These are phyloP conservation scores for Epichloe uncinata DNA, from an alignment of 2,329 filamentous ascomycete species.

Conservation along the genomic window DNA sequence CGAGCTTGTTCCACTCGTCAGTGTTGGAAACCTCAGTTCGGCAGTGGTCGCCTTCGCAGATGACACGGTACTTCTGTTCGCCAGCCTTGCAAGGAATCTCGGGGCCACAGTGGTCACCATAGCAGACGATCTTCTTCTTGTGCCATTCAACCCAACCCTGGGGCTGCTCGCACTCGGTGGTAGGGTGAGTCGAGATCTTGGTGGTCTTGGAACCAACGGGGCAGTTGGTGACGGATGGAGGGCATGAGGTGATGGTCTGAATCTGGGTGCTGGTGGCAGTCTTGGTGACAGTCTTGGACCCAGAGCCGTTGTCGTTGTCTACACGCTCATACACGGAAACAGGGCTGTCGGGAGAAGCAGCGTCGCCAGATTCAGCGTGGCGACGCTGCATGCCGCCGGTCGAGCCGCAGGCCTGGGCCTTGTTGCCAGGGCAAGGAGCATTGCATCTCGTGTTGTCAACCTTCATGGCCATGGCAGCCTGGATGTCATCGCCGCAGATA, in stretches of 20 bases:
- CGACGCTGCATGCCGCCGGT: neutral
- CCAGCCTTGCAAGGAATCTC: slow-evolving; percentile 16
- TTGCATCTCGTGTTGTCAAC: slow-evolving; percentile 13
- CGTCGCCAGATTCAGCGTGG: neutral
- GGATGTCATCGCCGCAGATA: slow-evolving; percentile 15
- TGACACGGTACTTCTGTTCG: slow-evolving; percentile 16
- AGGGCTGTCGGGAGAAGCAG: neutral
- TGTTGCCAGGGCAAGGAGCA: slow-evolving; percentile 16
- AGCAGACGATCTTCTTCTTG: slow-evolving; percentile 22
- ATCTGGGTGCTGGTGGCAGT: slow-evolving; percentile 17
- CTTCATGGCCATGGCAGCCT: slow-evolving; percentile 2
- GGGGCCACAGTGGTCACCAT: slow-evolving; percentile 19
- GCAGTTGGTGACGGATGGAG: slow-evolving; percentile 13
- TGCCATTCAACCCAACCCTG: slow-evolving; percentile 10
- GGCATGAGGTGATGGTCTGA: slow-evolving; percentile 18
- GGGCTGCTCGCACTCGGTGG: slow-evolving; percentile 4
- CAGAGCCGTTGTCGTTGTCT: neutral
- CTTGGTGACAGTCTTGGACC: slow-evolving; percentile 6
- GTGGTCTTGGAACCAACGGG: slow-evolving; percentile 12
- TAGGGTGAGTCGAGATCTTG: slow-evolving; percentile 11
- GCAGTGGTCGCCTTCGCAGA: slow-evolving; percentile 19
- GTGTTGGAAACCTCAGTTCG: slow-evolving; percentile 13
- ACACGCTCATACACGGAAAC: slow-evolving; percentile 4
- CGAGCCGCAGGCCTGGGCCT: slow-evolving; percentile 14
- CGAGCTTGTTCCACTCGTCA: slow-evolving; percentile 17